A percentile compares a stretch with the other conserved stretches of the same genome.
Conservation (phyloP, 2,329 filamentous ascomycete species). For the Trichoderma citrinoviride region DNA sequence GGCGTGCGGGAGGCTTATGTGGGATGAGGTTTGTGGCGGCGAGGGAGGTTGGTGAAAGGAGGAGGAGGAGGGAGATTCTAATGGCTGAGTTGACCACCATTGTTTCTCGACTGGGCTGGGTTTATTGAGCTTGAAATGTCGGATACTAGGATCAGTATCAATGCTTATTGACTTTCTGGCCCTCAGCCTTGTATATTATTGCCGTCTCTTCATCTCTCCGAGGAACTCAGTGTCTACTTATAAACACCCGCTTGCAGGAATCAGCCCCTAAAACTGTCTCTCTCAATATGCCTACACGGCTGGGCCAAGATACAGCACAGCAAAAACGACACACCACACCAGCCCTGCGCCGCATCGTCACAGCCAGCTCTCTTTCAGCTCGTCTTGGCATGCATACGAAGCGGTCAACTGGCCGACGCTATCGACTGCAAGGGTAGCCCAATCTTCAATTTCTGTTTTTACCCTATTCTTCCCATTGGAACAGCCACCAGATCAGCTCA, state of each 20-base stretch:
- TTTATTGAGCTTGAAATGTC: not conserved
- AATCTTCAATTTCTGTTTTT: not conserved
- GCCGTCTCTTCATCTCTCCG: not conserved
- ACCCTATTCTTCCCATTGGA: conserved; percentile 9
- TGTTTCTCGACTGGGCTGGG: not conserved
- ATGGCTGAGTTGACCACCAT: not conserved
- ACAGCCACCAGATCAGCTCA: not conserved
- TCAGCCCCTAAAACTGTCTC: not conserved
- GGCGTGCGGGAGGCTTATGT: conserved; percentile 7
- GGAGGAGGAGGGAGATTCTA: not conserved
- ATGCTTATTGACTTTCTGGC: no score
- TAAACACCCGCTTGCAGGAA: not conserved
- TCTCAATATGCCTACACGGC: no score
- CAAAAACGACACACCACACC: not conserved
- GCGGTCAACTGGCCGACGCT: not conserved
- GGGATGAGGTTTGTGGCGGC: conserved; percentile 7
- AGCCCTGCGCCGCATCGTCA: not conserved
- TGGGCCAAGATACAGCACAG: not conserved
- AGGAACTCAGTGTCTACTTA: not conserved
- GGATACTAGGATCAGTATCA: no score
- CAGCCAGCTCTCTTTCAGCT: not conserved
- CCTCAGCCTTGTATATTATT: no score
- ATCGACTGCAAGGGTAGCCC: not conserved
- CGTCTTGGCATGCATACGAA: conserved; percentile 3
- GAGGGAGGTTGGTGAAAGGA: not conserved